phyloP scores from a whole-genome alignment of 495 filamentous ascomycete genomes.

The Extremus antarcticus region DNA sequence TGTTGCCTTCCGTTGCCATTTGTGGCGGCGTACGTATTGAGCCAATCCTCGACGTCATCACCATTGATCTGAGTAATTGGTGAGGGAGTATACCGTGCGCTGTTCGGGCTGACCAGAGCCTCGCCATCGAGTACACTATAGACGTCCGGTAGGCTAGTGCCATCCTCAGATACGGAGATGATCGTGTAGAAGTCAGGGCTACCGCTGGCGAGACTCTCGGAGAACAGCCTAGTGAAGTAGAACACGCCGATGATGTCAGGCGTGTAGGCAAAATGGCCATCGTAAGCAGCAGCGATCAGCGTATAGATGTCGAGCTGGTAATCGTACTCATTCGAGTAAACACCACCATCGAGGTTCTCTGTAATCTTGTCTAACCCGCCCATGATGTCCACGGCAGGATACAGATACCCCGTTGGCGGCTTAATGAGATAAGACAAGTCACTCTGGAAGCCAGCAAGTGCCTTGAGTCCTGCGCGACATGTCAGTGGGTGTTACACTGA shows the following conservation, averaged over 20 bases:
- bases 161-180: slow-evolving; percentile 32
- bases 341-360: slow-evolving; percentile 4
- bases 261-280: slow-evolving; percentile 40
- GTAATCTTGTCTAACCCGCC: slow-evolving; percentile 31
- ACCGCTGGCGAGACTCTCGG: background rate
- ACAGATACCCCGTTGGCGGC: slow-evolving; percentile 32
- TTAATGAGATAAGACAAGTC: slow-evolving; percentile 36
- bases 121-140: slow-evolving; percentile 27
- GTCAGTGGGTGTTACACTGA: too few species aligned
- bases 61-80: slow-evolving; percentile 30
- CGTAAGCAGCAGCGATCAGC: slow-evolving; percentile 36
- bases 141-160: slow-evolving; percentile 30
- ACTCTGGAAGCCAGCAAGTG: slow-evolving; percentile 23
- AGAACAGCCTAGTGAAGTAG: slow-evolving; percentile 21
- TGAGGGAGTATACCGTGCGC: slow-evolving; percentile 12
- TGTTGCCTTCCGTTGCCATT: slow-evolving; percentile 20
- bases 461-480: background rate
- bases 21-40: slow-evolving; percentile 3
- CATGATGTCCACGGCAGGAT: slow-evolving; percentile 33
- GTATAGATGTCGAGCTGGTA: slow-evolving; percentile 37
- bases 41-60: slow-evolving; percentile 22
- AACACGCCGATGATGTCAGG: slow-evolving; percentile 32
- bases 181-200: slow-evolving; percentile 9
- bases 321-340: slow-evolving; percentile 40
- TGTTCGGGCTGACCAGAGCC: slow-evolving; percentile 2